phyloP scores from a whole-genome alignment of 164 flowering plant genomes.

The Vitis labrusca region DNA sequence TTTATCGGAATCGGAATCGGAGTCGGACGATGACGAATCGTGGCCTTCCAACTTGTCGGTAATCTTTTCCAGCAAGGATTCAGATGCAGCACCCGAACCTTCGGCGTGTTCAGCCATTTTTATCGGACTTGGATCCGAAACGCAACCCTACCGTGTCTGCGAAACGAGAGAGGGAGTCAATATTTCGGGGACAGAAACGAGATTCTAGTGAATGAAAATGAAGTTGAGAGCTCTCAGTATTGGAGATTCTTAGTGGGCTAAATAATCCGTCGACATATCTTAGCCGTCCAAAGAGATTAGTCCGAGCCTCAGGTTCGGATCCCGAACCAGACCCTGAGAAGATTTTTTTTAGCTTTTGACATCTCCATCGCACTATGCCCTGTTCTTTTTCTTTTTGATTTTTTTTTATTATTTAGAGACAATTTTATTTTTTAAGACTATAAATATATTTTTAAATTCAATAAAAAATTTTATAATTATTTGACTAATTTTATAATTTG shows the following conservation, averaged over 20 bases:
- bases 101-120: constrained; percentile 46
- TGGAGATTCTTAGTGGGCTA: too few species aligned
- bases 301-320: constrained; percentile 6
- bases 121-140: background rate
- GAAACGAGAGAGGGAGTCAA: too few species aligned
- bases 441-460: too few species aligned
- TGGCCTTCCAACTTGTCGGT: constrained; percentile 43
- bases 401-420: too few species aligned
- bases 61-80: constrained; percentile 52
- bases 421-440: too few species aligned
- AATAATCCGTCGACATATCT: background rate
- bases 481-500: too few species aligned
- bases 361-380: too few species aligned
- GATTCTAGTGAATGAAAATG: background rate
- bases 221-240: too few species aligned
- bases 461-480: too few species aligned
- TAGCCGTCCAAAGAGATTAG: constrained; percentile 5
- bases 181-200: too few species aligned
- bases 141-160: background rate
- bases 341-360: too few species aligned
- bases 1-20: constrained; percentile 52
- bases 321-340: background rate
- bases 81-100: constrained; percentile 15
- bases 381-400: too few species aligned
- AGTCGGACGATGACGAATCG: constrained; percentile 45